These are phyloP conservation scores for Aurifilum marmelostoma DNA, from an alignment of 2,329 filamentous ascomycete genomes.

Conservation along the genomic window DNA sequence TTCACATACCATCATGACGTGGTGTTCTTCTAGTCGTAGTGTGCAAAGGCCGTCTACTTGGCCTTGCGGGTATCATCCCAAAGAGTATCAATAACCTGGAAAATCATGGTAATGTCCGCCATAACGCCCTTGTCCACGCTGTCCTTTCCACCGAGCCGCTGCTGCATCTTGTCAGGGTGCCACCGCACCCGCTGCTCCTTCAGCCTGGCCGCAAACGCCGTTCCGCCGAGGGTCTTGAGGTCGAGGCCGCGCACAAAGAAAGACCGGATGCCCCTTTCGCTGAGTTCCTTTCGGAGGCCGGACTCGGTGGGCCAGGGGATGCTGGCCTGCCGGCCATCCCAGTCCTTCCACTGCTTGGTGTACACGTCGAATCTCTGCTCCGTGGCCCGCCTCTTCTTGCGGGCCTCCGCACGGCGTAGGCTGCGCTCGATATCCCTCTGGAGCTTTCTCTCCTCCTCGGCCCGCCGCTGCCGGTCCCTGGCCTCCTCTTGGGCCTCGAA, in stretches of 20 bases:
- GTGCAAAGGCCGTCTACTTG: slow-evolving; percentile 32
- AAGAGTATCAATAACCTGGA: slow-evolving; percentile 84
- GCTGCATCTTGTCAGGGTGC: slow-evolving; percentile 98
- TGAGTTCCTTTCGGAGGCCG: slow-evolving; percentile 59
- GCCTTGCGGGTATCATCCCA: slow-evolving; percentile 65
- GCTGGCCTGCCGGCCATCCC: slow-evolving; percentile 47
- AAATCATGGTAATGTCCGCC: slow-evolving; percentile 83
- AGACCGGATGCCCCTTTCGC: slow-evolving; percentile 62
- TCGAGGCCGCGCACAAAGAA: slow-evolving; percentile 66
- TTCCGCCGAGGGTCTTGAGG: slow-evolving; percentile 48
- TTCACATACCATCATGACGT: neutral
- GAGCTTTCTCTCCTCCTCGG: slow-evolving; percentile 48
- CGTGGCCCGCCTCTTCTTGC: slow-evolving; percentile 59
- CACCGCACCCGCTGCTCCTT: slow-evolving; percentile 88
- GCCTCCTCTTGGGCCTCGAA: slow-evolving; percentile 57
- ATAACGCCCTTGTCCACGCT: slow-evolving; percentile 73
- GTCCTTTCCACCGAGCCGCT: slow-evolving; percentile 75
- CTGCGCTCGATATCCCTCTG: slow-evolving; percentile 70
- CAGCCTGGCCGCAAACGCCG: slow-evolving; percentile 55
- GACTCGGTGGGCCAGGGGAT: slow-evolving; percentile 75
- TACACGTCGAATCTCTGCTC: slow-evolving; percentile 68
- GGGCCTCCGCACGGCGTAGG: slow-evolving; percentile 67
- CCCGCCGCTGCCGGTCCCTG: slow-evolving; percentile 38
- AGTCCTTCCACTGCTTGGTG: slow-evolving; percentile 60
- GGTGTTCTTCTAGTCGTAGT: neutral